Conservation (phyloP, 2,329 filamentous ascomycete genomes). For the Ascochyta viciae-villosae region DNA sequence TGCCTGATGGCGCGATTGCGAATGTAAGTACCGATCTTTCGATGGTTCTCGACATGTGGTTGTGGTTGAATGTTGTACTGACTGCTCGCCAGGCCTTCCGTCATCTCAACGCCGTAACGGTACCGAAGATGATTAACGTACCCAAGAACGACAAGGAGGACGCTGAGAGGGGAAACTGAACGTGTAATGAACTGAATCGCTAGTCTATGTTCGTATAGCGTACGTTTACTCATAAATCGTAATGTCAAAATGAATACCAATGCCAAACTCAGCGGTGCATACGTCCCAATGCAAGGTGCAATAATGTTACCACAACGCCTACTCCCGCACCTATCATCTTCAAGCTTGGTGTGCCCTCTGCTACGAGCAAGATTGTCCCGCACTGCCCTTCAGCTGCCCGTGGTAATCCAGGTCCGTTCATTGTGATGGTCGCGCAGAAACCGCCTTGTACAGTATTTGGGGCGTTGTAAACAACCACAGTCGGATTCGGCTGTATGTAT, state of each 20-base stretch:
- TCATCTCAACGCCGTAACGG: slow-evolving; percentile 59
- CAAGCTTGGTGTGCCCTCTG: slow-evolving; percentile 26
- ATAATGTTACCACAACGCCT: slow-evolving; percentile 22
- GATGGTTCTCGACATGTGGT: slow-evolving; percentile 25
- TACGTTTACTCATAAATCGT: slow-evolving; percentile 32
- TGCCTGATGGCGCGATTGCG: slow-evolving; percentile 58
- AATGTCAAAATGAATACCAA: slow-evolving; percentile 16
- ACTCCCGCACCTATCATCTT: slow-evolving; percentile 28
- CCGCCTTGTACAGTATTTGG: slow-evolving; percentile 36
- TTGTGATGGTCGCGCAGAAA: slow-evolving; percentile 48
- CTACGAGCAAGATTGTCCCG: slow-evolving; percentile 49
- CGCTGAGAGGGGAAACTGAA: slow-evolving; percentile 55
- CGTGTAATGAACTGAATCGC: slow-evolving; percentile 12
- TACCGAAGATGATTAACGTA: slow-evolving; percentile 60
- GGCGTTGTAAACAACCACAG: slow-evolving; percentile 31
- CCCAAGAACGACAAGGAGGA: slow-evolving; percentile 63
- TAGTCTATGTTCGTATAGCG: slow-evolving; percentile 15
- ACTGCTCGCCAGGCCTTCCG: slow-evolving; percentile 56
- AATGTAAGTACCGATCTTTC: slow-evolving; percentile 55
- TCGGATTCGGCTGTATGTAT: slow-evolving; percentile 39
- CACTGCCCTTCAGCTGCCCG: slow-evolving; percentile 43
- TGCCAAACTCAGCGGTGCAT: slow-evolving; percentile 26
- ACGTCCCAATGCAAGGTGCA: slow-evolving; percentile 38
- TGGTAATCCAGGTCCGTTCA: slow-evolving; percentile 45
- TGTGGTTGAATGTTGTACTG: slow-evolving; percentile 28